A percentile compares a stretch with the other conserved stretches of the same genome.
Evolutionary conservation across 257 asterid genomes (phyloP).

Genomic region (Leptodermis oblonga): DNA sequence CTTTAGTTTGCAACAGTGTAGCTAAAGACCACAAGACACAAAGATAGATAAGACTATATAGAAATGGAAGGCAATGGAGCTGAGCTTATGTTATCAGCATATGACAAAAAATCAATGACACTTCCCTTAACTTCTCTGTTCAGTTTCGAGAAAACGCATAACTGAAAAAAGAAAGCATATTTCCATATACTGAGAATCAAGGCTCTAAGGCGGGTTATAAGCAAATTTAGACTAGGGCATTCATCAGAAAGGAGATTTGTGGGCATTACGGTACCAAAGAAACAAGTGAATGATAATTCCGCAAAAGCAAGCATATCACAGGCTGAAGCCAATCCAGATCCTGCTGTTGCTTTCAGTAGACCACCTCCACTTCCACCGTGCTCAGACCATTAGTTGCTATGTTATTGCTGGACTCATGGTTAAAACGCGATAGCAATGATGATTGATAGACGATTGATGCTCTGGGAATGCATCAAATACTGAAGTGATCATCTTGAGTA

Average conservation of each 20-base stretch:
- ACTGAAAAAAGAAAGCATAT: not conserved
- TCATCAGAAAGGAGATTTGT: slow-evolving; percentile 28
- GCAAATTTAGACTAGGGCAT: slow-evolving; percentile 13
- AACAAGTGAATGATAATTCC: slow-evolving; percentile 21
- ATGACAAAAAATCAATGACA: too few species aligned
- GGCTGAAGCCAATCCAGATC: too few species aligned
- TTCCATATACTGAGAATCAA: slow-evolving; percentile 22
- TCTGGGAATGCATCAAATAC: slow-evolving; percentile 66
- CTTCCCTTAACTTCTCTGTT: too few species aligned
- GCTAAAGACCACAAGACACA: too few species aligned
- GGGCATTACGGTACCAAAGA: slow-evolving; percentile 25
- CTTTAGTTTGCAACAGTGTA: too few species aligned
- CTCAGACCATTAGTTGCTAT: slow-evolving; percentile 58
- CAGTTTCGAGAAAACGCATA: too few species aligned
- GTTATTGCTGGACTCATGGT: slow-evolving; percentile 46
- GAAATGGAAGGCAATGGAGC: too few species aligned
- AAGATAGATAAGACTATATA: too few species aligned
- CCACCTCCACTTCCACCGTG: slow-evolving; percentile 57
- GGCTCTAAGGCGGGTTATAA: slow-evolving; percentile 4
- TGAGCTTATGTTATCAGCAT: too few species aligned
- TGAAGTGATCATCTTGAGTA: slow-evolving; percentile 47
- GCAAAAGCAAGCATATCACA: too few species aligned
- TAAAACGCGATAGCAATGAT: slow-evolving; percentile 37
- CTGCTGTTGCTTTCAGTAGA: slow-evolving; percentile 50
- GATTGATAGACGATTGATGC: too few species aligned